Base-by-base conservation (phyloP, 2,329 filamentous ascomycete species). In the Colletotrichum coccodes region DNA sequence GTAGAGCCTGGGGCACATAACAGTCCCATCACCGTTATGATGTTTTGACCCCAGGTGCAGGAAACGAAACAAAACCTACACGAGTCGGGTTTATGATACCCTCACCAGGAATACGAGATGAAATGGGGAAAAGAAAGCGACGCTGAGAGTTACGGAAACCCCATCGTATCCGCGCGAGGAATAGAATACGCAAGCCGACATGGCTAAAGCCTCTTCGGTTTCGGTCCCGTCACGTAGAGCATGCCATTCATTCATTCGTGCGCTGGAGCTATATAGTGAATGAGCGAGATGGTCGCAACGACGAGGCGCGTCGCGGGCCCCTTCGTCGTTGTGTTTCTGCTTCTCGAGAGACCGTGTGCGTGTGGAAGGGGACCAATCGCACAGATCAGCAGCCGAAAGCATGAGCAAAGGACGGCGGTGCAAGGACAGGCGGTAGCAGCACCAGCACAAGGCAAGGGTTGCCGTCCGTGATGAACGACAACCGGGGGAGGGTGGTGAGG, bases 401-500 rank as follows among this genome's bases (percentile, higher is more conserved):
- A 42, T 26, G 23, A n/a, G 14, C 44, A 21, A 50, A 52, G 23
- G 14, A 40, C 47, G n/a, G 42, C 42, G 18, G 14, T 18, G 21
- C 18, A n/a, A 50, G 46, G 18, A 32, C n/a, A n/a, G n/a, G n/a
- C n/a, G n/a, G n/a, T n/a, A n/a, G n/a, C n/a, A n/a, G n/a, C n/a
- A n/a, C n/a, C n/a, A n/a, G n/a, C n/a, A 42, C 60, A 32, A 23
- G 49, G 18, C 28, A 30, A 44, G 16, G 54, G 49, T 60, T 26
- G 44, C 21, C 34, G 47, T 49, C 38, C 23, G 21, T 60, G 60
- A 49, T 32, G 60, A 52, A 47, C 54, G 18, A 40, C 30, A 38
- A 60, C n/a, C n/a, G n/a, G 38, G 21, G 16, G n/a, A 52, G 32
- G 54, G 40, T 60, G 62, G 34, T 60, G 60, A 47, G 23, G 54